Conservation (phyloP, 1,284 basidiomycete species). For the Porogramme epimiltina region DNA sequence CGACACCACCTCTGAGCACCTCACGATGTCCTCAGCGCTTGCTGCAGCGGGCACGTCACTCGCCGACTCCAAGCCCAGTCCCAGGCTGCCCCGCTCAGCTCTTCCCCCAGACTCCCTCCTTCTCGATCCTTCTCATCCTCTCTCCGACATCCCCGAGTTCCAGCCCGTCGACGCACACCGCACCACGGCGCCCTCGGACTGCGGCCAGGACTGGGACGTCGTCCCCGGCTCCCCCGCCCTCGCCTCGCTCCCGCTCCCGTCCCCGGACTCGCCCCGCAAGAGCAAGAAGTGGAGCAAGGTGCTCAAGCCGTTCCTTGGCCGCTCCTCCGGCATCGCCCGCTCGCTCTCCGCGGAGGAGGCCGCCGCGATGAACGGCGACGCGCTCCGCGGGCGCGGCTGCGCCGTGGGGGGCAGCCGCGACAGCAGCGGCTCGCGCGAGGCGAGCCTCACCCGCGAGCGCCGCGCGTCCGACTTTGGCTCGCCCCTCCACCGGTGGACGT, state of each 20-base stretch:
- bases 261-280: constrained; percentile 17
- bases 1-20: constrained; percentile 6
- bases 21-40: constrained; percentile 18
- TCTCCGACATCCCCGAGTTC: constrained; percentile 15
- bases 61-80: constrained; percentile 13
- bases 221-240: constrained; percentile 1
- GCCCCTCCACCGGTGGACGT: constrained; percentile 25
- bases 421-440: constrained; percentile 7
- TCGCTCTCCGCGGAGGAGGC: constrained; percentile 22
- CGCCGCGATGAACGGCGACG: constrained; percentile 10
- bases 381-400: constrained; percentile 13
- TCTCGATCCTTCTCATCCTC: constrained; percentile 21
- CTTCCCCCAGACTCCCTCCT: constrained; percentile 16
- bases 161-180: constrained; percentile 5
- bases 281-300: constrained; percentile 26
- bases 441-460: constrained; percentile 17
- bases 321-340: constrained; percentile 16
- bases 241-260: constrained; percentile 5
- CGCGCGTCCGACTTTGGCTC: constrained; percentile 21
- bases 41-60: constrained; percentile 10
- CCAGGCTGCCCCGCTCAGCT: constrained; percentile 6
- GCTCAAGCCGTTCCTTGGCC: constrained; percentile 27
- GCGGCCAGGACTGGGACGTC: constrained; percentile 20
- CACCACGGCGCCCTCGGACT: constrained; percentile 15
- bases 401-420: background rate